Evolutionary conservation across 2,329 filamentous ascomycete genomes (phyloP).

Genomic region (Sporothrix sp.): DNA sequence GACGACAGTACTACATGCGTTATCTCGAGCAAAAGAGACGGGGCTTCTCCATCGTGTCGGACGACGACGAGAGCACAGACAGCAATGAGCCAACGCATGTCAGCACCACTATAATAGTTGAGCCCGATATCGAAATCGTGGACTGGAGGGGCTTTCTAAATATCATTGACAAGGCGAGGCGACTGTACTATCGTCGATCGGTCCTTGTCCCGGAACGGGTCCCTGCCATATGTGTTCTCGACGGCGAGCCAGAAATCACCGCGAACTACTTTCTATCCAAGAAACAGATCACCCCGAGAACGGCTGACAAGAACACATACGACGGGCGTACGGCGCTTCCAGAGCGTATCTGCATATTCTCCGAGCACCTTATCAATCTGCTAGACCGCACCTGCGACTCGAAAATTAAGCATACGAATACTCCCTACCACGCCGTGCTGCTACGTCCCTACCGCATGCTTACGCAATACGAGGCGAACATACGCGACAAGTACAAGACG

Average conservation of each 20-base stretch:
- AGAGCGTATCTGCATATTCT: not conserved
- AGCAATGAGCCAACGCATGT: no score
- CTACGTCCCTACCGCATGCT: not conserved
- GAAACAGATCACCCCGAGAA: not conserved
- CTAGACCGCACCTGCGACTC: not conserved
- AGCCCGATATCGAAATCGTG: no score
- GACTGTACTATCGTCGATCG: no score
- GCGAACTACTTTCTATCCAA: not conserved
- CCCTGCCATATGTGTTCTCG: not conserved
- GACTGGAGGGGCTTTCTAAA: no score
- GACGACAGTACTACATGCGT: no score
- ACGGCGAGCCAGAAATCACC: not conserved
- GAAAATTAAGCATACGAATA: not conserved
- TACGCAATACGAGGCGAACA: not conserved
- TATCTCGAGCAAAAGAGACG: no score
- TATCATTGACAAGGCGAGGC: no score
- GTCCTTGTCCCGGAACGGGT: not conserved
- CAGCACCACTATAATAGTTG: no score
- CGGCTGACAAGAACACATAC: not conserved
- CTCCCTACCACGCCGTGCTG: no score
- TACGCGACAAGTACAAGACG: not conserved
- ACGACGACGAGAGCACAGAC: no score
- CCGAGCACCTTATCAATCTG: not conserved
- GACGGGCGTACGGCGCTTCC: not conserved
- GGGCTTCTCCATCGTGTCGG: no score